Evolutionary conservation across 768 basidiomycete species (phyloP).

Genomic region (Xerocomellus chrysenteron): DNA sequence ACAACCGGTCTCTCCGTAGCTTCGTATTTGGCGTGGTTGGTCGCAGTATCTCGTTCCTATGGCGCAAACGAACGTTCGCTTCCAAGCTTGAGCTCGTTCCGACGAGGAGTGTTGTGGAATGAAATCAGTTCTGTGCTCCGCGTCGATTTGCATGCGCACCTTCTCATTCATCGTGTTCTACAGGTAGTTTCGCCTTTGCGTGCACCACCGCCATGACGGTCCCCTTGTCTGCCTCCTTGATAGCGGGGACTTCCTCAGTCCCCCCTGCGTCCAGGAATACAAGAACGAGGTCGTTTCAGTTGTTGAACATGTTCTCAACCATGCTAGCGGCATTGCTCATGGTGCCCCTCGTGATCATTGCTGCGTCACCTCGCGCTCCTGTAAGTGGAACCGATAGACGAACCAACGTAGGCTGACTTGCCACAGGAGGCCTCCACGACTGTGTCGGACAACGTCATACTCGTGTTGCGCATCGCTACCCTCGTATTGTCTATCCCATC

Average conservation of each 20-base stretch:
- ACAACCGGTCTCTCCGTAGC: slow-evolving; percentile 58
- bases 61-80: slow-evolving; percentile 42
- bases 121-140: slow-evolving; percentile 52
- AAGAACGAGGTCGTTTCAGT: slow-evolving; percentile 54
- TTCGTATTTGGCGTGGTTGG: slow-evolving; percentile 63
- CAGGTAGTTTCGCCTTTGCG: slow-evolving; percentile 60
- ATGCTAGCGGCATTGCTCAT: slow-evolving; percentile 48
- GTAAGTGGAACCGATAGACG: slow-evolving; percentile 36
- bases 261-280: slow-evolving; percentile 39
- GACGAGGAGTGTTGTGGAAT: slow-evolving; percentile 57
- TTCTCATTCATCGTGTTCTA: slow-evolving; percentile 4
- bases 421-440: slow-evolving; percentile 5
- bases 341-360: slow-evolving; percentile 57
- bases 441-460: slow-evolving; percentile 8
- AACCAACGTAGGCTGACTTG: slow-evolving; percentile 13
- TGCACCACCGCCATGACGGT: slow-evolving; percentile 67
- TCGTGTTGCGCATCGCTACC: slow-evolving; percentile 47
- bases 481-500: slow-evolving; percentile 61
- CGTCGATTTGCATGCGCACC: neutral
- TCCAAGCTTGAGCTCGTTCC: slow-evolving; percentile 36
- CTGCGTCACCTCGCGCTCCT: slow-evolving; percentile 42
- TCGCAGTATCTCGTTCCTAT: slow-evolving; percentile 52
- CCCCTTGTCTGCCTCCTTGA: slow-evolving; percentile 61
- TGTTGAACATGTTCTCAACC: slow-evolving; percentile 53
- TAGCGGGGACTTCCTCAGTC: slow-evolving; percentile 30